Conservation (phyloP, 192 early-diverging fungal genomes). For the Backusella tuberculispora region DNA sequence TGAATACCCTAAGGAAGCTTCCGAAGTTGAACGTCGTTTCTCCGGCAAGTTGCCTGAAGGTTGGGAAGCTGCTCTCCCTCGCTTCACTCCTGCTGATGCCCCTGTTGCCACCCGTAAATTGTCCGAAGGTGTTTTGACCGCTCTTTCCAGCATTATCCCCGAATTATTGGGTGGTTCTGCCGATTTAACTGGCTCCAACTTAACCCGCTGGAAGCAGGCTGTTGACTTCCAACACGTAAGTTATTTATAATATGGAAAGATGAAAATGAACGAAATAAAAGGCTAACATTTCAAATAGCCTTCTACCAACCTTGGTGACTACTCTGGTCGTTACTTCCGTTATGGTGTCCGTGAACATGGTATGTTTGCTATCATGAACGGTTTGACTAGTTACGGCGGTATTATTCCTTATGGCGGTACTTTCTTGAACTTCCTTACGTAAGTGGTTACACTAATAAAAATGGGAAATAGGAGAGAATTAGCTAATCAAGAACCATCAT, state of each 20-base stretch:
- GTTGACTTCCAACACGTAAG: slow-evolving; percentile 85
- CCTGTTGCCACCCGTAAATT: slow-evolving; percentile 87
- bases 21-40: slow-evolving; percentile 79
- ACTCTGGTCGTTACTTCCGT: slow-evolving; percentile 88
- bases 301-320: slow-evolving; percentile 72
- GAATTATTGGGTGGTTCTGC: slow-evolving; percentile 95
- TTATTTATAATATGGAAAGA: background rate
- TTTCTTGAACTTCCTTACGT: slow-evolving; percentile 93
- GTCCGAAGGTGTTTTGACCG: slow-evolving; percentile 84
- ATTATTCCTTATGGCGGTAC: slow-evolving; percentile 85
- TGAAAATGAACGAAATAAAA: background rate
- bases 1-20: slow-evolving; percentile 67
- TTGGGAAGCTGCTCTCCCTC: slow-evolving; percentile 75
- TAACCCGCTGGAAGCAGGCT: slow-evolving; percentile 95
- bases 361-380: slow-evolving; percentile 95
- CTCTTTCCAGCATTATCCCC: slow-evolving; percentile 75
- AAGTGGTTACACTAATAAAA: slow-evolving; percentile 43
- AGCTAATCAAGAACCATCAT: background rate
- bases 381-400: slow-evolving; percentile 83
- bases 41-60: slow-evolving; percentile 71
- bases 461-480: slow-evolving; percentile 14
- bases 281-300: slow-evolving; percentile 8
- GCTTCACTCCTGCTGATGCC: slow-evolving; percentile 81
- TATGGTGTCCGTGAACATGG: slow-evolving; percentile 98
- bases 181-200: slow-evolving; percentile 95